phyloP scores from a whole-genome alignment of 2,329 filamentous ascomycete species.

The Endoconidiophora laricicola region DNA sequence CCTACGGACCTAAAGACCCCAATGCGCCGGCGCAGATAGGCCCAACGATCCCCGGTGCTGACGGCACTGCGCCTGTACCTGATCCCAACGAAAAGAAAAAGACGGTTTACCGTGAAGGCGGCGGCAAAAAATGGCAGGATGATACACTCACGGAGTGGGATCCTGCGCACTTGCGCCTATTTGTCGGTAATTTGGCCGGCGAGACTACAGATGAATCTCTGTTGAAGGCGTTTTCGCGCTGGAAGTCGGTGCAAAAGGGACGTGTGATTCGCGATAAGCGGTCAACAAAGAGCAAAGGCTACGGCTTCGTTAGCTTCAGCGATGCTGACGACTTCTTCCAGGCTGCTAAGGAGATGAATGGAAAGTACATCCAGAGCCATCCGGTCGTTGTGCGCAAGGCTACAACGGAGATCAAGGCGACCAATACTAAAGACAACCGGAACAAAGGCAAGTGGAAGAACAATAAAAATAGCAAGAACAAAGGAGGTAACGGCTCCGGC shows the following conservation, averaged over 20 bases:
- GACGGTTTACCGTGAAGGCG: slow-evolving; percentile 76
- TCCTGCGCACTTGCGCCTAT: slow-evolving; percentile 80
- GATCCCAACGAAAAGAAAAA: slow-evolving; percentile 46
- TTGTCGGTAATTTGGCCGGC: slow-evolving; percentile 90
- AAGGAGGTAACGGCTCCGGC: slow-evolving; percentile 18
- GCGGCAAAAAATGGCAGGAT: slow-evolving; percentile 87
- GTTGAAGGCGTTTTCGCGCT: slow-evolving; percentile 81
- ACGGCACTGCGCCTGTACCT: slow-evolving; percentile 20
- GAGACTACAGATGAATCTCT: slow-evolving; percentile 95
- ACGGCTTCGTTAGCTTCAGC: slow-evolving; percentile 89
- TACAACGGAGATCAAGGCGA: slow-evolving; percentile 77
- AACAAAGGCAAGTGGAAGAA: slow-evolving; percentile 20
- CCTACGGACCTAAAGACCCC: slow-evolving; percentile 54
- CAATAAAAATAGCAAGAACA: slow-evolving; percentile 22
- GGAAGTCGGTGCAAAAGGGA: slow-evolving; percentile 77
- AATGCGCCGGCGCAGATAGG: slow-evolving; percentile 20
- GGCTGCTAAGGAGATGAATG: slow-evolving; percentile 94
- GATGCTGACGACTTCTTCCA: slow-evolving; percentile 94
- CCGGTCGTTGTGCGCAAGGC: slow-evolving; percentile 76
- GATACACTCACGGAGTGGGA: slow-evolving; percentile 86
- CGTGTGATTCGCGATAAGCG: slow-evolving; percentile 90
- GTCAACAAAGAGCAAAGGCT: slow-evolving; percentile 90
- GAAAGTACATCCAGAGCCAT: slow-evolving; percentile 97
- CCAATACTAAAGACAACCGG: slow-evolving; percentile 45
- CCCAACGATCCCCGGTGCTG: slow-evolving; percentile 22